These are phyloP conservation scores for Sugiyamaella xylanicola DNA, from an alignment of 1,139 yeast species.

Conservation along the genomic window DNA sequence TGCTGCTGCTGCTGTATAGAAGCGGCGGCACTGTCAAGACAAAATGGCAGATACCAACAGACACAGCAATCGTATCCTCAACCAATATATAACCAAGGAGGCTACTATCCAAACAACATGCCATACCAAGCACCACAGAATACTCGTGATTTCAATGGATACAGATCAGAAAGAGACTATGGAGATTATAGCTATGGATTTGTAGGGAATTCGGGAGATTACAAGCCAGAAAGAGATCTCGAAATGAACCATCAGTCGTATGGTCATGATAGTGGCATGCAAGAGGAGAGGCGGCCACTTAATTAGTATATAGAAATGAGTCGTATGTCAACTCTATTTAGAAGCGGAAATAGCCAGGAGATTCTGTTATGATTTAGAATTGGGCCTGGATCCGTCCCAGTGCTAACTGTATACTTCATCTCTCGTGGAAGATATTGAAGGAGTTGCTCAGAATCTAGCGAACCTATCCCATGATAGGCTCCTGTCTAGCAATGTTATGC, in stretches of 20 bases:
- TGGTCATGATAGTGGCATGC: constrained; percentile 5
- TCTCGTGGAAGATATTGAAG: too few relatives aligned
- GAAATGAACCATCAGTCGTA: constrained; percentile 27
- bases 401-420: too few relatives aligned
- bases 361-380: too few relatives aligned
- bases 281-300: neutral
- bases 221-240: constrained; percentile 23
- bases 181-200: constrained; percentile 31
- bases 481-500: too few relatives aligned
- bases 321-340: too few relatives aligned
- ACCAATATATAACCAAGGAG: constrained; percentile 20
- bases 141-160: neutral
- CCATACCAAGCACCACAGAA: constrained; percentile 1
- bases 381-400: too few relatives aligned
- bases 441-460: too few relatives aligned
- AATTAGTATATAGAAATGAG: too few relatives aligned
- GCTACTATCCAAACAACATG: constrained; percentile 11
- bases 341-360: too few relatives aligned
- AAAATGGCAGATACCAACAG: constrained; percentile 13
- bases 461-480: too few relatives aligned
- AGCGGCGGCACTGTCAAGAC: constrained; percentile 19
- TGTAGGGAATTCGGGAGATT: constrained; percentile 29
- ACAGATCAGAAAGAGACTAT: constrained; percentile 7
- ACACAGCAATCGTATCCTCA: constrained; percentile 21
- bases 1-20: constrained; percentile 48